Conservation (phyloP, 257 asterid species). For the Schizonepeta tenuifolia region DNA sequence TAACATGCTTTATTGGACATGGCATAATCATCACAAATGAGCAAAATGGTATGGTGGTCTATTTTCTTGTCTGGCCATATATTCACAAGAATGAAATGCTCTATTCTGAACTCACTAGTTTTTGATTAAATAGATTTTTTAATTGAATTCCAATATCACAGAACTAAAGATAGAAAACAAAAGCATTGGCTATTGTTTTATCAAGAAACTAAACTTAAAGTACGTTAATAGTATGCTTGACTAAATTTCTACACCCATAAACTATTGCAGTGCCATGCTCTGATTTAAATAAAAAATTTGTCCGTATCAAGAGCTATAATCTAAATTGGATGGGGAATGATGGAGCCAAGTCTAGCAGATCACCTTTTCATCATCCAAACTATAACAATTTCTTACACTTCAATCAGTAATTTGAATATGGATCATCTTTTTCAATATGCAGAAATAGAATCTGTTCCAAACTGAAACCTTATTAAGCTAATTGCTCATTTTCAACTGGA, state of each 20-base stretch:
- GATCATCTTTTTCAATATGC: background rate
- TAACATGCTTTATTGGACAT: background rate
- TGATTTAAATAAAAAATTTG: background rate
- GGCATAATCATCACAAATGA: background rate
- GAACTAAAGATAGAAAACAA: background rate
- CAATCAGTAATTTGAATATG: background rate
- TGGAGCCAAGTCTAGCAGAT: background rate
- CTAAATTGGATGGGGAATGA: background rate
- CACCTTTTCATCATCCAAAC: background rate
- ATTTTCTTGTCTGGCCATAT: background rate
- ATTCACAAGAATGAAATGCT: background rate
- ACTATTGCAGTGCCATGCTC: background rate
- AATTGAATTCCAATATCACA: background rate
- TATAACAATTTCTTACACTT: background rate
- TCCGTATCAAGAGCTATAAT: background rate
- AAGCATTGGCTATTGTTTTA: background rate
- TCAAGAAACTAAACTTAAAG: background rate
- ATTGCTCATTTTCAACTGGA: conserved; percentile 10
- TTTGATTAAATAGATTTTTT: background rate
- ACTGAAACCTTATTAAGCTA: background rate
- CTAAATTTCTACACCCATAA: background rate
- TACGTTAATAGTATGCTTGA: background rate
- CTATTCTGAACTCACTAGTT: background rate
- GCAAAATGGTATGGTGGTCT: background rate
- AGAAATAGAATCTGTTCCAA: background rate